Conservation (phyloP, 805 yeast genomes). For the Novakomyces olei region DNA sequence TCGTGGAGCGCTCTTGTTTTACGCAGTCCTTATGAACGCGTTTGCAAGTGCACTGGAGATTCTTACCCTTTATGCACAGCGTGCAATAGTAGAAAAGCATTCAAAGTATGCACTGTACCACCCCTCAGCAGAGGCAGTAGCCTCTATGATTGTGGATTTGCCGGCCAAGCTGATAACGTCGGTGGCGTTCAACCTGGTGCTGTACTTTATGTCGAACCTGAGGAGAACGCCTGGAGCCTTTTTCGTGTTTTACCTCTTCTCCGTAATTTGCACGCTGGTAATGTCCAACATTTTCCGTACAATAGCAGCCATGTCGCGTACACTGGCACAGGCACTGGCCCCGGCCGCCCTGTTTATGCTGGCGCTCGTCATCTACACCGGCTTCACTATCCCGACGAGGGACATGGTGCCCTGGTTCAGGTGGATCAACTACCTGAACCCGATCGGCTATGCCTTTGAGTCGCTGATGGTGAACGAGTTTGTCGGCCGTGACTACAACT, state of each 20-base stretch:
- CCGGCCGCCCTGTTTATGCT: slow-evolving; percentile 34
- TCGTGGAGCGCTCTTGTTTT: slow-evolving; percentile 42
- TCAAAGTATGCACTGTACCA: slow-evolving; percentile 48
- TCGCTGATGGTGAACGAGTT: slow-evolving; percentile 27
- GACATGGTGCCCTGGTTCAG: slow-evolving; percentile 29
- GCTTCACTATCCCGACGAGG: slow-evolving; percentile 23
- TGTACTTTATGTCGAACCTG: slow-evolving; percentile 36
- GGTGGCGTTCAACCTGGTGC: slow-evolving; percentile 22
- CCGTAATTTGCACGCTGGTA: slow-evolving; percentile 23
- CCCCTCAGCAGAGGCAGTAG: slow-evolving; percentile 52
- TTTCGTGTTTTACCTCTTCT: slow-evolving; percentile 28
- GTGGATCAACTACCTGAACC: slow-evolving; percentile 28
- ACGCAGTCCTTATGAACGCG: slow-evolving; percentile 24
- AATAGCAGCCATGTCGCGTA: slow-evolving; percentile 29
- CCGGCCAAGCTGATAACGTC: slow-evolving; percentile 30
- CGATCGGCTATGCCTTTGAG: slow-evolving; percentile 25
- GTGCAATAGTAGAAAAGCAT: slow-evolving; percentile 48
- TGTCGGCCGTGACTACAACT: slow-evolving; percentile 18
- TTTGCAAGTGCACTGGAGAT: slow-evolving; percentile 37
- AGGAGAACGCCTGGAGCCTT: slow-evolving; percentile 30
- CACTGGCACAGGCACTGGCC: slow-evolving; percentile 36
- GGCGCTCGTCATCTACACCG: slow-evolving; percentile 35
- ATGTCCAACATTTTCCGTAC: slow-evolving; percentile 32
- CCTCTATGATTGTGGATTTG: slow-evolving; percentile 35
- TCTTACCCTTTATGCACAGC: slow-evolving; percentile 23